Evolutionary conservation across 2,329 filamentous ascomycete genomes (phyloP), one percentile per base, ranked within the genome.

Genomic region (Anthostomella pinea): DNA sequence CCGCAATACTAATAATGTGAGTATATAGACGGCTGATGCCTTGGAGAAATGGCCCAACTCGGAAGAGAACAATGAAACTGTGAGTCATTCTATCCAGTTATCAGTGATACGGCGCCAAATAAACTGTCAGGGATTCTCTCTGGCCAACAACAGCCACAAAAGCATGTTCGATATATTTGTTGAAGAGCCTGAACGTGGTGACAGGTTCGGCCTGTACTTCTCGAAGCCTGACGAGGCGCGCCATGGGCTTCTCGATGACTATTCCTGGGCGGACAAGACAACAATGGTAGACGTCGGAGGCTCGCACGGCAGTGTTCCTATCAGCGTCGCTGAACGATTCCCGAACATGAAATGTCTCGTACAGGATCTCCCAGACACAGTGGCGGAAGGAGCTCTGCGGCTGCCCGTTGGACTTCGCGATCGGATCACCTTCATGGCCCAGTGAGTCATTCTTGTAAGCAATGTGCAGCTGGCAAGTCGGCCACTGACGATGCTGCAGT

Each of bases 231-330:
- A 46, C 23, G 24, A 38, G 13, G 23, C 39, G 3, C 28, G 40
- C 5, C 44, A 51, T 14, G 35, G 38, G 25, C 14, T 52, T 3
- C 36, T 52, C 6, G 45, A 53, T 9, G 31, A 51, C 29, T 48
- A 48, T 34, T 39, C 45, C 2, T 59, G 52, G 57, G 43, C 18
- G 8, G 39, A 48, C 8, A 50, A 46, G 14, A 13, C n/a, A 6
- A 51, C 30, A 1, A 41, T 57, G 33, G 51, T 56, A 20, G 54
- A 59, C 39, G 36, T 58, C 8, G 54, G 56, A 8, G 55, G 55
- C 4, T 51, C 45, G 3, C 39, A 51, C 20, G 54, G 55, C 3
- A 42, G 42, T 21, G 45, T 51, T 24, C 48, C 49, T 2, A 48
- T 51, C 11, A 41, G 42, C n/a, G 48, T 60, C 11, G 54, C 53